Evolutionary conservation across 805 yeast species (phyloP).

Genomic region (Pichia insulana): DNA sequence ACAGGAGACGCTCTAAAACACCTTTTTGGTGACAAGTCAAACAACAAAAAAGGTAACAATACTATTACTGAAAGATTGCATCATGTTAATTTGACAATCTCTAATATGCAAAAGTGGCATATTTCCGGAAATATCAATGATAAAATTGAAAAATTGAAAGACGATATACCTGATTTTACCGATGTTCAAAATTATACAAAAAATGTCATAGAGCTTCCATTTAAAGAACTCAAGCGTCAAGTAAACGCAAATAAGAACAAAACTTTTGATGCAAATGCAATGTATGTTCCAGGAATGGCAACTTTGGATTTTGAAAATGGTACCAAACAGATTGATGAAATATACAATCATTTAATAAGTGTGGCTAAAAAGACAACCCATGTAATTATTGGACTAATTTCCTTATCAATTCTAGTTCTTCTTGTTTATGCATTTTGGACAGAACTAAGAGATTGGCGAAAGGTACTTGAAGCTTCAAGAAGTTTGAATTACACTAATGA

Average conservation of each 20-base stretch:
- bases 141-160: slow-evolving; percentile 43
- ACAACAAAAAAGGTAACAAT: slow-evolving; percentile 29
- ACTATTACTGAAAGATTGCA: slow-evolving; percentile 28
- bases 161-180: slow-evolving; percentile 56
- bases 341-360: slow-evolving; percentile 27
- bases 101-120: slow-evolving; percentile 43
- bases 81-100: slow-evolving; percentile 51
- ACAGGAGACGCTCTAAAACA: slow-evolving; percentile 36
- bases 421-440: slow-evolving; percentile 36
- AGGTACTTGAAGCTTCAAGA: slow-evolving; percentile 29
- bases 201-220: slow-evolving; percentile 48
- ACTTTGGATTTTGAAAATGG: slow-evolving; percentile 33
- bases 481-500: slow-evolving; percentile 14
- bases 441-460: slow-evolving; percentile 43
- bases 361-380: slow-evolving; percentile 30
- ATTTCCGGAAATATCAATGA: slow-evolving; percentile 60
- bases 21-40: slow-evolving; percentile 37
- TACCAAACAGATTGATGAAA: slow-evolving; percentile 30
- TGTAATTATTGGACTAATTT: slow-evolving; percentile 31
- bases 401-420: slow-evolving; percentile 31
- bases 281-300: slow-evolving; percentile 35
- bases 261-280: slow-evolving; percentile 16
- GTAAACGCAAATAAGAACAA: slow-evolving; percentile 22
- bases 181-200: slow-evolving; percentile 54
- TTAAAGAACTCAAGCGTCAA: slow-evolving; percentile 36